phyloP scores from a whole-genome alignment of 495 filamentous ascomycete genomes.

The Aspergillus coremiiformis region DNA sequence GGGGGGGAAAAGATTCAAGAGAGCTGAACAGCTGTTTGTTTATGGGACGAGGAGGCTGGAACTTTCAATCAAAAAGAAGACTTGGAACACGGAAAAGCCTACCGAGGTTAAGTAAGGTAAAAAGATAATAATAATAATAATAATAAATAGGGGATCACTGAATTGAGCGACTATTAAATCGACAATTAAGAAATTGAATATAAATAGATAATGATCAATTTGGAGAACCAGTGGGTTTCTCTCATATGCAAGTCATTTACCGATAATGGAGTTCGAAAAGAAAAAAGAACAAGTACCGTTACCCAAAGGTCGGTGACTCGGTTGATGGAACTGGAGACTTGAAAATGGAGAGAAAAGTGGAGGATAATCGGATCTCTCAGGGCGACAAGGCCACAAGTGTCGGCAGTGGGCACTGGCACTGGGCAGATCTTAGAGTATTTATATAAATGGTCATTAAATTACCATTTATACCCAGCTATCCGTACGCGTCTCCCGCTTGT shows the following conservation, averaged over 20 bases:
- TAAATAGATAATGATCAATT: neutral
- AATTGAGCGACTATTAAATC: neutral
- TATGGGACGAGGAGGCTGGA: conserved; percentile 3
- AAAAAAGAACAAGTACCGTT: neutral
- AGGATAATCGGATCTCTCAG: neutral
- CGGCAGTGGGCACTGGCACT: no score
- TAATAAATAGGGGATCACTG: neutral
- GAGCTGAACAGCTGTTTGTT: neutral
- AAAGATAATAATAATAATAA: neutral
- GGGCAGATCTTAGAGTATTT: conserved; percentile 19
- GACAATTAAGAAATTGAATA: neutral
- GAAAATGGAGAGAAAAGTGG: neutral
- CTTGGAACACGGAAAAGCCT: neutral
- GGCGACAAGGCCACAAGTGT: conserved; percentile 7
- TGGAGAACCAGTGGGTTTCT: neutral
- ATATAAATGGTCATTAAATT: neutral
- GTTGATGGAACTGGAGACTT: neutral
- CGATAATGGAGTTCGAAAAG: neutral
- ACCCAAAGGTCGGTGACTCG: neutral
- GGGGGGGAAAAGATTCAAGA: conserved; percentile 3
- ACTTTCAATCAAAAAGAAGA: no score
- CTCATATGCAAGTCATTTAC: neutral
- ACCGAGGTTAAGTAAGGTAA: neutral
- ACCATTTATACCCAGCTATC: conserved; percentile 4
- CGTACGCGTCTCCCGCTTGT: neutral